These are phyloP conservation scores for Calonectria fujianensis DNA, from an alignment of 2,329 filamentous ascomycete species.

Conservation along the genomic window DNA sequence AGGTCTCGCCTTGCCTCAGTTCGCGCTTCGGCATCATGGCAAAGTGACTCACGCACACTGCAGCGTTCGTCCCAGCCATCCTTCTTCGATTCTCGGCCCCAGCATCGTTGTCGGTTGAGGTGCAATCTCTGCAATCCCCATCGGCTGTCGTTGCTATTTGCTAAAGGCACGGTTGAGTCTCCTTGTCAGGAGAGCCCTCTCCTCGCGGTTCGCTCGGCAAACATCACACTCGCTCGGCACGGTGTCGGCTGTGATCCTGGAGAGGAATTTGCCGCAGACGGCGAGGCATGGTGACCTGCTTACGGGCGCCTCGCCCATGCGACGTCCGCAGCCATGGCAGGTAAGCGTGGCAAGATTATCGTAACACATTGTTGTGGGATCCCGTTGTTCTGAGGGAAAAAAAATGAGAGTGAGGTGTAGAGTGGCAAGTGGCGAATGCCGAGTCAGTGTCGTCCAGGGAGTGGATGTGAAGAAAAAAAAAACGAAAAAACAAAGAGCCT, in stretches of 20 bases:
- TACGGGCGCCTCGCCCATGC: slow-evolving; percentile 50
- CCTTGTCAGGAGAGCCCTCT: slow-evolving; percentile 47
- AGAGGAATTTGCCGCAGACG: slow-evolving; percentile 55
- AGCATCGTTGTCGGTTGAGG: neutral
- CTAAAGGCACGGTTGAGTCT: slow-evolving; percentile 52
- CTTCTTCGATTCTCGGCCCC: neutral
- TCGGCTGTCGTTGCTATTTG: slow-evolving; percentile 40
- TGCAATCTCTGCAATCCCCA: neutral
- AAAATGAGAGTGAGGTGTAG: neutral
- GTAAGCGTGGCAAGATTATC: slow-evolving; percentile 51
- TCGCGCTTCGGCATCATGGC: slow-evolving; percentile 10
- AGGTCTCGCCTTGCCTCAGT: slow-evolving; percentile 1
- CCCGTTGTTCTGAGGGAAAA: neutral
- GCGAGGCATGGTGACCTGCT: slow-evolving; percentile 51
- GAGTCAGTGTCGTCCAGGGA: neutral
- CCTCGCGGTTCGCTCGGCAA: slow-evolving; percentile 49
- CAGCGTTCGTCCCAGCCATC: neutral
- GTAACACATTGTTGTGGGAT: slow-evolving; percentile 49
- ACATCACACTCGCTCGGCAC: slow-evolving; percentile 53
- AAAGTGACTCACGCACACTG: slow-evolving; percentile 25
- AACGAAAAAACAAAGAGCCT: neutral
- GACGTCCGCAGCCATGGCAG: slow-evolving; percentile 50
- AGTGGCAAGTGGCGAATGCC: slow-evolving; percentile 1
- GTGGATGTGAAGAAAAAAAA: neutral
- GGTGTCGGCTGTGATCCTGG: slow-evolving; percentile 50